phyloP scores from a whole-genome alignment of 1,284 basidiomycete species.

The Moesziomyces parantarcticus region DNA sequence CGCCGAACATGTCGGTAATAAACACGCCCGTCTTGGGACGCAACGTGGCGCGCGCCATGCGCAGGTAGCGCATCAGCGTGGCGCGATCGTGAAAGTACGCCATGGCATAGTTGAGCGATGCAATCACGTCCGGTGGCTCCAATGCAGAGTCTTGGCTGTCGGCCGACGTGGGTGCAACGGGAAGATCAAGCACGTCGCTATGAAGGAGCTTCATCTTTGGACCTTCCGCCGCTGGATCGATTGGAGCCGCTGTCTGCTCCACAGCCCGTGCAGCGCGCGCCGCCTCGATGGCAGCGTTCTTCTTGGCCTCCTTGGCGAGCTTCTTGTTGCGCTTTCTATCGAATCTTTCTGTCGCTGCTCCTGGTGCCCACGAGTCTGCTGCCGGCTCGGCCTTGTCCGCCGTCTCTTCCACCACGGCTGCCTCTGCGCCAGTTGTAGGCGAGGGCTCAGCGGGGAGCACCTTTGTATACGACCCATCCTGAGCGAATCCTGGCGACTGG shows the following conservation, averaged over 20 bases:
- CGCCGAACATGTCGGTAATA: constrained; percentile 60
- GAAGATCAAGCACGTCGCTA: constrained; percentile 56
- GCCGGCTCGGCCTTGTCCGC: no score
- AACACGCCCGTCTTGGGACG: constrained; percentile 54
- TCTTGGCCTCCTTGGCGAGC: constrained; percentile 18
- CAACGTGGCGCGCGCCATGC: constrained; percentile 30
- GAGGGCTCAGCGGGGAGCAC: neutral
- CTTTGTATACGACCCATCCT: neutral
- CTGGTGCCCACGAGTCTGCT: constrained; percentile 39
- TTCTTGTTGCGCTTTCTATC: constrained; percentile 46
- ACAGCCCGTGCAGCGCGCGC: neutral
- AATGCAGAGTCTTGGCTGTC: neutral
- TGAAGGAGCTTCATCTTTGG: constrained; percentile 49
- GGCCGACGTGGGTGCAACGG: constrained; percentile 18
- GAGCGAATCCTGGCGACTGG: constrained; percentile 37
- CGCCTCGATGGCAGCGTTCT: neutral
- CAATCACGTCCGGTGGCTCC: constrained; percentile 52
- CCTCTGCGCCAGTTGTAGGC: neutral
- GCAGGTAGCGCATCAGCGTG: constrained; percentile 47
- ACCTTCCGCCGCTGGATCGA: neutral
- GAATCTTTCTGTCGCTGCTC: constrained; percentile 51
- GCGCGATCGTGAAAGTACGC: constrained; percentile 59
- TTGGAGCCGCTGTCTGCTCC: neutral
- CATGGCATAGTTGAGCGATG: constrained; percentile 60
- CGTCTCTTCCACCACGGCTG: neutral